Conservation (phyloP, 768 basidiomycete species). For the Pulveroboletus sp. region DNA sequence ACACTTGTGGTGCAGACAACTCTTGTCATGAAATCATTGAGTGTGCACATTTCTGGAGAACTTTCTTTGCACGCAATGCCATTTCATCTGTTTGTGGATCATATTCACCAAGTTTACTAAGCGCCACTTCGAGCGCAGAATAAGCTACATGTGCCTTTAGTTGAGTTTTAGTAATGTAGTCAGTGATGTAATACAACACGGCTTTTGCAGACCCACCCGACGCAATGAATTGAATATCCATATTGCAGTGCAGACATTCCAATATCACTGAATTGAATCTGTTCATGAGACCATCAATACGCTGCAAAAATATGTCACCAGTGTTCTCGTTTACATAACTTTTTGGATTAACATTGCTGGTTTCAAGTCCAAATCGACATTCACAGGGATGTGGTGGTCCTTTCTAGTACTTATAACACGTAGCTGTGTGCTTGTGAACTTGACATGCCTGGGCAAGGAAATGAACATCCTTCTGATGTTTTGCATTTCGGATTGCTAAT, state of each 20-base stretch:
- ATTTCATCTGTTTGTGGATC: no score
- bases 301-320: not conserved
- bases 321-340: not conserved
- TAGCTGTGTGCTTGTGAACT: not conserved
- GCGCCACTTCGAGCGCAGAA: not conserved
- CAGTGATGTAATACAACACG: conserved; percentile 32
- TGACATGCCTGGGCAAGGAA: not conserved
- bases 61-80: no score
- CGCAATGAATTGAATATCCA: no score
- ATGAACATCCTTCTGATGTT: not conserved
- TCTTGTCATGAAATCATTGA: conserved; percentile 24
- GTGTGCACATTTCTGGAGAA: conserved; percentile 10
- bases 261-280: not conserved
- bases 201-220: conserved; percentile 31
- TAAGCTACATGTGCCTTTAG: not conserved
- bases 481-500: not conserved
- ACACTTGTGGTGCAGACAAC: conserved; percentile 28
- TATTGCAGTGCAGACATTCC: not conserved
- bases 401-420: not conserved
- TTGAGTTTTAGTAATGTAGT: conserved; percentile 34
- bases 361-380: not conserved
- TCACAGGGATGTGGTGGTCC: not conserved
- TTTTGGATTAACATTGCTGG: not conserved
- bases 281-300: not conserved
- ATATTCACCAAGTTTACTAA: not conserved